These are phyloP conservation scores for Syzygium grande DNA, from an alignment of 345 rosid species.

Conservation along the genomic window DNA sequence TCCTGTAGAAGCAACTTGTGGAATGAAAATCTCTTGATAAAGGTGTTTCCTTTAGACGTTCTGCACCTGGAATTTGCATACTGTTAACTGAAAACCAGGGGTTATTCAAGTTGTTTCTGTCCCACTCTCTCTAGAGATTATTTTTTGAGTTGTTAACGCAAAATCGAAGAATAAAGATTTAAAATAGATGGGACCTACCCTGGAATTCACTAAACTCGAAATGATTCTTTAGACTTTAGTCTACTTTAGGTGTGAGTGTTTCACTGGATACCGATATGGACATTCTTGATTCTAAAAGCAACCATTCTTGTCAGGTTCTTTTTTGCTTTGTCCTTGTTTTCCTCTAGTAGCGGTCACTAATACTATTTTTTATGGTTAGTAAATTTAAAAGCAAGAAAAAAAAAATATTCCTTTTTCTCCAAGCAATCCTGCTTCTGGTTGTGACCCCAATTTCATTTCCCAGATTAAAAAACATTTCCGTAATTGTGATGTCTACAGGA, in stretches of 20 bases:
- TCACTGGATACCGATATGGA: background rate
- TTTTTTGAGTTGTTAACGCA: background rate
- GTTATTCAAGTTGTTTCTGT: background rate
- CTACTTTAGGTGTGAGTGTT: background rate
- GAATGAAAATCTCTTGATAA: background rate
- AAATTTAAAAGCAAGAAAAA: background rate
- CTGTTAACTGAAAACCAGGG: background rate
- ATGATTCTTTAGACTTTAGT: background rate
- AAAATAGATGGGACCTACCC: background rate
- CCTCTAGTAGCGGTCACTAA: background rate
- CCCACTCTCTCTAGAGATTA: background rate
- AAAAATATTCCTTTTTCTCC: background rate
- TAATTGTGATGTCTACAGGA: conserved; percentile 31
- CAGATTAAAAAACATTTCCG: background rate
- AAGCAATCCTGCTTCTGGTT: background rate
- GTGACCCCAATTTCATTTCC: background rate
- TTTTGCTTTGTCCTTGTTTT: background rate
- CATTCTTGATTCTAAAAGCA: background rate
- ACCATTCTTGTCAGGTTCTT: background rate
- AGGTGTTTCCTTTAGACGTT: background rate
- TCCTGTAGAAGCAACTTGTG: background rate
- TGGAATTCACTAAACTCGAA: background rate
- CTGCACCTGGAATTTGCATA: background rate
- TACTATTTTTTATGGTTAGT: background rate
- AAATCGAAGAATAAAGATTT: background rate